Percentiles rank a stretch among this genome's conserved stretches.
phyloP scores from a whole-genome alignment of 768 basidiomycete species.

The Lentinula lateritia region DNA sequence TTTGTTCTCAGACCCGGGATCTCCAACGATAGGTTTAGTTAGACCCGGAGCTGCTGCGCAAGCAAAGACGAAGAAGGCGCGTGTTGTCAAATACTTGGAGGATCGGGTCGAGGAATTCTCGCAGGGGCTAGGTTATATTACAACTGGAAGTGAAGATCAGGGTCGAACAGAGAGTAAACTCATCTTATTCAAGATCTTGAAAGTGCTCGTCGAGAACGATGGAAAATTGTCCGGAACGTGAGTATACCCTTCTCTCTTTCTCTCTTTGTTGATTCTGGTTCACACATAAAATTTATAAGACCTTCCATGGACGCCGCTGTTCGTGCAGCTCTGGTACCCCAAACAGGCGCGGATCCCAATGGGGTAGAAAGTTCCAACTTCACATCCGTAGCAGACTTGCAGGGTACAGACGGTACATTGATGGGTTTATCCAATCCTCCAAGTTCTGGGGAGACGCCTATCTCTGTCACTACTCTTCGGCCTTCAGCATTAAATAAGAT shows the following conservation, averaged over 20 bases:
- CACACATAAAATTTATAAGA: conserved; percentile 19
- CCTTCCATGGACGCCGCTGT: conserved; percentile 70
- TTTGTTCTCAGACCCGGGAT: conserved; percentile 70
- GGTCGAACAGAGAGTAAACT: conserved; percentile 71
- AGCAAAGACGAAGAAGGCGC: conserved; percentile 78
- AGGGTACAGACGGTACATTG: conserved; percentile 15
- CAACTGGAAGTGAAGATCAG: conserved; percentile 43
- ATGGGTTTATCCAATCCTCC: conserved; percentile 10
- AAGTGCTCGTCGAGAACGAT: conserved; percentile 83
- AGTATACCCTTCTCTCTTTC: conserved; percentile 19
- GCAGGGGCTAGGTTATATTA: conserved; percentile 68
- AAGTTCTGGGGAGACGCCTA: conserved; percentile 38
- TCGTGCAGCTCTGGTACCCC: conserved; percentile 65
- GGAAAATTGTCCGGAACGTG: conserved; percentile 85
- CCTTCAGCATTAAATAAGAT: conserved; percentile 70
- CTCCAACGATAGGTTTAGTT: conserved; percentile 60
- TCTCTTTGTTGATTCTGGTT: background rate
- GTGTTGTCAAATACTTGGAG: conserved; percentile 72
- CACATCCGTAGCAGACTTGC: conserved; percentile 25
- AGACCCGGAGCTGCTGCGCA: conserved; percentile 60
- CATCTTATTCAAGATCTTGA: conserved; percentile 66
- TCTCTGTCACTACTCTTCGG: conserved; percentile 55
- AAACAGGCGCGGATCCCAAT: conserved; percentile 27
- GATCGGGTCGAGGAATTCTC: conserved; percentile 73
- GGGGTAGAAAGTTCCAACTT: conserved; percentile 22